phyloP scores from a whole-genome alignment of 2,329 filamentous ascomycete species.

The Arthrobotrys pseudoclavata region DNA sequence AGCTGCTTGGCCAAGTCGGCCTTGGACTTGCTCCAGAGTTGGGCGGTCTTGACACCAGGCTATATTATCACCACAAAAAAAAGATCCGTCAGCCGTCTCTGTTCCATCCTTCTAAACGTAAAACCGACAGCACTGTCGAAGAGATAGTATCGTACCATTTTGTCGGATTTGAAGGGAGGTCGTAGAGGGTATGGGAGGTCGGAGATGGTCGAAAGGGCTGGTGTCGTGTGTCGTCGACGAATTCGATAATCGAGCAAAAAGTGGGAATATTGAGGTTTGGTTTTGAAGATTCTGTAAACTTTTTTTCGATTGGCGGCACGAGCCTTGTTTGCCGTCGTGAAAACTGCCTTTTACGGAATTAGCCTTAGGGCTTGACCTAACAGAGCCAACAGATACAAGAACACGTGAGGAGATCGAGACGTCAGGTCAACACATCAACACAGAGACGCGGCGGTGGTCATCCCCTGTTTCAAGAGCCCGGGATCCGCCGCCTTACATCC shows the following conservation, averaged over 20 bases:
- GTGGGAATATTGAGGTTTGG: conserved; percentile 50
- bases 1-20: conserved; percentile 97
- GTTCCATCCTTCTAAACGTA: conserved; percentile 66
- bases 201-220: conserved; percentile 37
- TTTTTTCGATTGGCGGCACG: conserved; percentile 42
- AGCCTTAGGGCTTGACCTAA: conserved; percentile 59
- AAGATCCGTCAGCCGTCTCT: conserved; percentile 61
- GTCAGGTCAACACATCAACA: conserved; percentile 54
- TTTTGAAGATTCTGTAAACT: conserved; percentile 44
- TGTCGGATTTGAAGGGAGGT: conserved; percentile 54
- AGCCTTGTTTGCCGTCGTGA: conserved; percentile 48
- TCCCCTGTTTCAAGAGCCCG: conserved; percentile 35
- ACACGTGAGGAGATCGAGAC: conserved; percentile 37
- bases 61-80: conserved; percentile 66
- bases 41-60: conserved; percentile 89
- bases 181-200: conserved; percentile 14
- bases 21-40: conserved; percentile 99
- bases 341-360: conserved; percentile 42
- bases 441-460: conserved; percentile 18
- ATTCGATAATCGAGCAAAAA: conserved; percentile 48
- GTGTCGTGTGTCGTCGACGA: conserved; percentile 60
- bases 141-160: conserved; percentile 56
- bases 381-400: conserved; percentile 5
- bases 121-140: conserved; percentile 31
- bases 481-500: conserved; percentile 31